Evolutionary conservation across 2,329 filamentous ascomycete genomes (phyloP), one percentile per base, ranked within the genome.

Genomic region (Pestalotiopsis sp.): DNA sequence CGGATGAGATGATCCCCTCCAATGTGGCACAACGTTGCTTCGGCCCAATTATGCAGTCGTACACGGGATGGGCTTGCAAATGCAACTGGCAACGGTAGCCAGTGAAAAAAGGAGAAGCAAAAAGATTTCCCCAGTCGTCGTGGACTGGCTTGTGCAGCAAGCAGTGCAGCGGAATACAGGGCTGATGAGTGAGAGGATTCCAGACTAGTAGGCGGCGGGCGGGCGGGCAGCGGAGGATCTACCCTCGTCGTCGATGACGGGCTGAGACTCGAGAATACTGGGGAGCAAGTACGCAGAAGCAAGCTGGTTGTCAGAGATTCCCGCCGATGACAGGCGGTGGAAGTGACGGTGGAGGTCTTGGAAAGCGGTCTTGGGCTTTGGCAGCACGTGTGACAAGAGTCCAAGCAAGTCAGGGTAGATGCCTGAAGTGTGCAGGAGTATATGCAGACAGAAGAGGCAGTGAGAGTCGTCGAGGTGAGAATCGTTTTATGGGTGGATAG

Each of bases 1-100:
- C 68, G 70, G 70, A 67, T 66, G 68, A 68, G 71, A 71, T 68
- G 71, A 64, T 67, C 31, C 36, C 59, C 41, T 20, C 66, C 31
- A 36, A 63, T 66, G 72, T 75, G 49, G 69, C 71, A 75, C 73
- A 69, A 68, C 67, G 70, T 66, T 69, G 49, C 60, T 72, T 73
- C 75, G 75, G 74, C 56, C 72, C 69, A 52, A 69, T 59, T 36
- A 36, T 75, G 74, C 74, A 75, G 74, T 70, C 69, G 70, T 67
- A 68, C 68, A 70, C 71, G 70, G 73, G 69, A 71, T 68, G 69
- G 68, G 69, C 68, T 70, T 69, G 72, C 70, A 69, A 36, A 71
- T 70, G 69, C 71, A 68, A 64, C 71, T 70, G 66, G 57, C 65
- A 68, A 70, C 64, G 70, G 73, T 73, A 74, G 69, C 72, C 71